A percentile compares a stretch with the other conserved stretches of the same genome.
Evolutionary conservation across 441 rosid species (phyloP).

Genomic region (Capsella rubella): DNA sequence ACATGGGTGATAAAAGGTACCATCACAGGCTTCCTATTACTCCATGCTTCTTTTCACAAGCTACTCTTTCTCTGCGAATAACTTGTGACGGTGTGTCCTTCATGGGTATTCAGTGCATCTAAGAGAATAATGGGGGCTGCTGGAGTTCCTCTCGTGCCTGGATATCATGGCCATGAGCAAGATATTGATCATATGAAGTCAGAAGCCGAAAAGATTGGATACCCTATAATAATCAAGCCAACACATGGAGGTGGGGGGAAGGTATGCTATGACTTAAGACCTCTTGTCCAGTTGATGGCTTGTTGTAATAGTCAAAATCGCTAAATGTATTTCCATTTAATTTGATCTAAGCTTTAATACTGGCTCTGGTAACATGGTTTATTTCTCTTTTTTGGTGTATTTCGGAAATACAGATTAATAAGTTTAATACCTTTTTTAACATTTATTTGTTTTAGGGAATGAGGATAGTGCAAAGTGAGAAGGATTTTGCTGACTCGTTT

Average conservation of each 20-base stretch:
- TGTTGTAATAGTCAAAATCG: background rate
- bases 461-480: slow-evolving; percentile 79
- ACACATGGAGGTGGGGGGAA: slow-evolving; percentile 98
- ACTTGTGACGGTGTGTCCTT: slow-evolving; percentile 22
- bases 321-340: slow-evolving; percentile 20
- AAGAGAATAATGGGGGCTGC: slow-evolving; percentile 98
- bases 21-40: background rate
- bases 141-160: slow-evolving; percentile 95
- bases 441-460: slow-evolving; percentile 66
- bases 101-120: slow-evolving; percentile 65
- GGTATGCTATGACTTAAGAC: slow-evolving; percentile 49
- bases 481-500: slow-evolving; percentile 78
- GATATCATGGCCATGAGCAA: slow-evolving; percentile 92
- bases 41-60: slow-evolving; percentile 1
- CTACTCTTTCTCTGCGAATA: background rate
- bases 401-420: background rate
- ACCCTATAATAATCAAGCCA: slow-evolving; percentile 90
- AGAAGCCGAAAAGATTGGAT: slow-evolving; percentile 93
- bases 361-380: slow-evolving; percentile 13
- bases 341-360: slow-evolving; percentile 2
- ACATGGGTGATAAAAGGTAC: slow-evolving; percentile 98
- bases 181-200: slow-evolving; percentile 82
- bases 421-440: slow-evolving; percentile 9
- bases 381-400: background rate
- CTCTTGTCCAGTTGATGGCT: background rate